A percentile compares a stretch with the other conserved stretches of the same genome.
Evolutionary conservation across 2,329 filamentous ascomycete genomes (phyloP).

Genomic region (Pseudofabraea citricarpa): DNA sequence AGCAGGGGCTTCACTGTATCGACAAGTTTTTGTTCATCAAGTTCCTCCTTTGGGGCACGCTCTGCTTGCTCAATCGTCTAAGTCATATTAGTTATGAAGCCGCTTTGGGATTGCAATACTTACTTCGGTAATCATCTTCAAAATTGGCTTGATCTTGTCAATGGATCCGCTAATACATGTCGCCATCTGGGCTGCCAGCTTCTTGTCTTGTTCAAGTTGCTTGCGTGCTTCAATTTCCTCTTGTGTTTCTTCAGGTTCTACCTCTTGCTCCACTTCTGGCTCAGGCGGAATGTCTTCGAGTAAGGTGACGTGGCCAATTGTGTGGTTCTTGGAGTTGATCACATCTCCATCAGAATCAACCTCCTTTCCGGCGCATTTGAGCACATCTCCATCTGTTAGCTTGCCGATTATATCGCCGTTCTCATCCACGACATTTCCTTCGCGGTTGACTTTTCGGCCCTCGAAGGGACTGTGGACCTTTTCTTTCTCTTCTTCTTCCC

Average conservation of each 20-base stretch:
- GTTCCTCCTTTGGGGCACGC: constrained; percentile 75
- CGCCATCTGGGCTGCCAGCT: constrained; percentile 74
- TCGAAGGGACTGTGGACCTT: constrained; percentile 47
- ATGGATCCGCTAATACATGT: constrained; percentile 71
- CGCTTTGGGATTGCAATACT: constrained; percentile 21
- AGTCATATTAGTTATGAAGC: constrained; percentile 23
- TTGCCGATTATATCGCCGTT: constrained; percentile 60
- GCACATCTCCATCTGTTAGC: constrained; percentile 62
- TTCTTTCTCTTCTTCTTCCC: constrained; percentile 50
- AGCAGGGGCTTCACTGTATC: constrained; percentile 82
- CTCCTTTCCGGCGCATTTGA: constrained; percentile 61
- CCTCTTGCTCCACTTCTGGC: constrained; percentile 35
- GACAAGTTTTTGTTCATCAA: constrained; percentile 86
- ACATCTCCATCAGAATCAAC: constrained; percentile 69
- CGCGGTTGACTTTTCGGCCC: constrained; percentile 51
- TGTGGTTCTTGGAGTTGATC: constrained; percentile 61
- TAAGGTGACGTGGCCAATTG: constrained; percentile 63
- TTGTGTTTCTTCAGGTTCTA: constrained; percentile 48
- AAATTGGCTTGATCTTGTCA: constrained; percentile 78
- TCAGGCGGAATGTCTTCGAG: constrained; percentile 54
- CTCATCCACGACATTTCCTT: constrained; percentile 54
- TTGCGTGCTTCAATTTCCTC: constrained; percentile 53
- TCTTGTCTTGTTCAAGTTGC: constrained; percentile 60
- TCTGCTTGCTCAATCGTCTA: constrained; percentile 77
- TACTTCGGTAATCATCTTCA: constrained; percentile 80